Percentiles rank a stretch among this genome's conserved stretches.
Evolutionary conservation across 345 rosid species (phyloP).

Genomic region (Corchorus capsularis): DNA sequence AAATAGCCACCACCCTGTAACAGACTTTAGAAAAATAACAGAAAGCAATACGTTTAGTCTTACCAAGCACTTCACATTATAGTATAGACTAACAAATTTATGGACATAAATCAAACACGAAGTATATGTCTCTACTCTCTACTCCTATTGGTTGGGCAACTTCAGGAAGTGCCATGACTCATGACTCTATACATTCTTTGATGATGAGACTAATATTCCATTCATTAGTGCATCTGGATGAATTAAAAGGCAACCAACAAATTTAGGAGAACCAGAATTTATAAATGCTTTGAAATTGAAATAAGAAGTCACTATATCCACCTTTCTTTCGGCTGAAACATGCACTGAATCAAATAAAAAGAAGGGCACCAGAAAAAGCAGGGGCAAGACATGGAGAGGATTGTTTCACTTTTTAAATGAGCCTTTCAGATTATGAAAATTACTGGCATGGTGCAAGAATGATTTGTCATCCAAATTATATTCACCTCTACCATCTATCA

Average conservation of each 20-base stretch:
- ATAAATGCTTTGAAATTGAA: constrained; percentile 6
- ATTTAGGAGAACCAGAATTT: constrained; percentile 21
- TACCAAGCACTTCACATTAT: not conserved
- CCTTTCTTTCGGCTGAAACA: not conserved
- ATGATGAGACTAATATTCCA: not conserved
- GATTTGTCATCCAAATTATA: not conserved
- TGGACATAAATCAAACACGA: not conserved
- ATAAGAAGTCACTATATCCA: not conserved
- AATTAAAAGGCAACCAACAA: not conserved
- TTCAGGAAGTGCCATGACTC: not conserved
- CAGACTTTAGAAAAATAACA: not conserved
- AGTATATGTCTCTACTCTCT: not conserved
- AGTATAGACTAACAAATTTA: not conserved
- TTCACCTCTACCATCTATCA: constrained; percentile 1
- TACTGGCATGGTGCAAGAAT: not conserved
- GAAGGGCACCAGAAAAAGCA: not conserved
- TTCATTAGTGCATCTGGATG: not conserved
- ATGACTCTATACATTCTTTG: not conserved
- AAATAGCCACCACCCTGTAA: not conserved
- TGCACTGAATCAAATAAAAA: constrained; percentile 4
- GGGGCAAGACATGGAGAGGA: not conserved
- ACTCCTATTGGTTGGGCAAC: not conserved
- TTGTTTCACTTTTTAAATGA: not conserved
- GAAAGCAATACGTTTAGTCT: not conserved
- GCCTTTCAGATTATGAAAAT: not conserved